These are phyloP conservation scores for Pythium chondricola DNA, from an alignment of 352 stramenopile genomes.

Conservation along the genomic window DNA sequence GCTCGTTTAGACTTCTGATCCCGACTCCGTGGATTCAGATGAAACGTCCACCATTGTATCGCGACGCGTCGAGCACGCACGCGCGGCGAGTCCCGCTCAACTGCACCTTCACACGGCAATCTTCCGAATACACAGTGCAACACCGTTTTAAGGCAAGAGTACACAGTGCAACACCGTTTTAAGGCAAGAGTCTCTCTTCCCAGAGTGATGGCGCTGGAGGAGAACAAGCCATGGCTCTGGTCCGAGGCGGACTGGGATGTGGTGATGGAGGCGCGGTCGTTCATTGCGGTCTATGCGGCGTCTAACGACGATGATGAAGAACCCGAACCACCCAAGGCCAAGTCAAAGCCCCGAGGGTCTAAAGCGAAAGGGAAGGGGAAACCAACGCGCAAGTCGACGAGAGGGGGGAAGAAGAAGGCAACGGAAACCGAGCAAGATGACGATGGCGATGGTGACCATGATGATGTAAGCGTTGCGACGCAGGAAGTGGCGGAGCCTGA, in stretches of 20 bases:
- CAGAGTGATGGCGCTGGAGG: too few species aligned
- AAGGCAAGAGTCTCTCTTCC: too few species aligned
- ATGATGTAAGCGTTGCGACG: not conserved
- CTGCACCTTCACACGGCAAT: too few species aligned
- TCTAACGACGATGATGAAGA: constrained; percentile 6
- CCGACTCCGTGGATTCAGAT: too few species aligned
- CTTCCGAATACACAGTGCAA: too few species aligned
- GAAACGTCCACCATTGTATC: too few species aligned
- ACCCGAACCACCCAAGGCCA: constrained; percentile 7
- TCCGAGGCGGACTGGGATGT: constrained; percentile 64
- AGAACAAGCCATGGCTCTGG: too few species aligned
- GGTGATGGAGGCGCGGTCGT: constrained; percentile 51
- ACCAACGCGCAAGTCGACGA: constrained; percentile 2
- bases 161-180: too few species aligned
- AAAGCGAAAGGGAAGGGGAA: constrained; percentile 9
- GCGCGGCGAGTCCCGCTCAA: too few species aligned
- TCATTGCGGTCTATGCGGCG: constrained; percentile 51
- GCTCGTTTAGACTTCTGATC: too few species aligned
- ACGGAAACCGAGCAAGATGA: constrained; percentile 11
- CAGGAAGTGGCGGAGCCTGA: constrained; percentile 9
- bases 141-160: too few species aligned
- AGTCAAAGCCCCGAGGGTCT: constrained; percentile 3
- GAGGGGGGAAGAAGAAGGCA: constrained; percentile 5
- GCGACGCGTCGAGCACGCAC: too few species aligned
- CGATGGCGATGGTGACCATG: constrained; percentile 1